These are phyloP conservation scores for Ceratobasidium sp. DNA, from an alignment of 1,284 basidiomycete genomes.

Conservation along the genomic window DNA sequence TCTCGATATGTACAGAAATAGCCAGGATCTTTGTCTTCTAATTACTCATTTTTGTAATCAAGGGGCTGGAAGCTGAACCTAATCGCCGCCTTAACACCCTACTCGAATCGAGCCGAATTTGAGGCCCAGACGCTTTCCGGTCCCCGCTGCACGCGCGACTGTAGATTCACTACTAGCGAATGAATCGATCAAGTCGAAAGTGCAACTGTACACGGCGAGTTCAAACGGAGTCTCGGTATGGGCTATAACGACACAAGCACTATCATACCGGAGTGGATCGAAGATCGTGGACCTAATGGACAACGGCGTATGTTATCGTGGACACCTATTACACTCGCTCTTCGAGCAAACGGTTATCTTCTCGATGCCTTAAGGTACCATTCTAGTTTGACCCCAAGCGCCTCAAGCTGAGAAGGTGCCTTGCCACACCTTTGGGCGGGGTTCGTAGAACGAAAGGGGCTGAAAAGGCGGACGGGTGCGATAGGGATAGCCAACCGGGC, in stretches of 20 bases:
- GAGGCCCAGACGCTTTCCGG: not conserved
- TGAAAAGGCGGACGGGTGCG: conserved; percentile 19
- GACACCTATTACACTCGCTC: conserved; percentile 4
- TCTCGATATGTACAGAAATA: no score
- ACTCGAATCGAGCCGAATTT: not conserved
- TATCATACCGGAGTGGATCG: conserved; percentile 17
- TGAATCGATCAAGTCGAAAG: not conserved
- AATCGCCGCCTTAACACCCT: no score
- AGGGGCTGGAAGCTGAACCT: no score
- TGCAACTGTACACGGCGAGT: not conserved
- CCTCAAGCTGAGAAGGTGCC: not conserved
- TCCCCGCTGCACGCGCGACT: not conserved
- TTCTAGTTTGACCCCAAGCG: not conserved
- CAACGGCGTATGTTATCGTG: not conserved
- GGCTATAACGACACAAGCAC: not conserved
- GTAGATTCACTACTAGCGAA: not conserved
- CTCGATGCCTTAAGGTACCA: conserved; percentile 1
- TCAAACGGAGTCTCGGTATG: not conserved
- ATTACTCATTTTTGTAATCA: no score
- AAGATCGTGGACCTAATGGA: conserved; percentile 17
- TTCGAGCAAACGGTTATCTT: conserved; percentile 15
- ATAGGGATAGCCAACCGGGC: no score
- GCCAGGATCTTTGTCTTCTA: no score
- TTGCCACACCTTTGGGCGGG: conserved; percentile 4
- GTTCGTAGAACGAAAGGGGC: conserved; percentile 12